Evolutionary conservation across 1,284 basidiomycete species (phyloP), one percentile per base, ranked within the genome.

Genomic region (Coriolopsis trogii): DNA sequence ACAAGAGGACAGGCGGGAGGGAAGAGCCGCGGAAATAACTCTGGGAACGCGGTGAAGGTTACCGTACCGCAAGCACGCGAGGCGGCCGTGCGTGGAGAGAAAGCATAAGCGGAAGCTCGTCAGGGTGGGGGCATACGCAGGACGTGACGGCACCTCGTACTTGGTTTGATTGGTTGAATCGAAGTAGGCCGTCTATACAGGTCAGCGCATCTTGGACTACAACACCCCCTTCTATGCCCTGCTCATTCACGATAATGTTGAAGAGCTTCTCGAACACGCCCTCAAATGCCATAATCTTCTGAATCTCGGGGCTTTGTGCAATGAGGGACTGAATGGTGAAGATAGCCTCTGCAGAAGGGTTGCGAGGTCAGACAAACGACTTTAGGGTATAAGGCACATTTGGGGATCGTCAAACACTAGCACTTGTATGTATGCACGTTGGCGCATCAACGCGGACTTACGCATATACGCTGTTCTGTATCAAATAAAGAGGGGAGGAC

Each of bases 241-340:
- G 92, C 71, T 98, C 96, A 53, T 84, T 80, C 6, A 84, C 80
- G 55, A 98, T 82, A 41, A 94, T 94, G 53, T 89, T 88, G 72
- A 99, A 94, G 26, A 98, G 80, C 67, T 91, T 93, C 73, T 99
- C 96, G 66, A 99, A 98, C 0, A 91, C 92, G 25, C 97, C 95
- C 62, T 96, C 95, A 66, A 99, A 99, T 0, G 95, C 95, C 36
- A 98, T 84, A 20, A 98, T 87, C 73, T 98, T 99, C 68, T 98
- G 96, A 42, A 99, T 91, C 67, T 98, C 95, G 28, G 93, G 84
- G 63, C 91, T 98, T 60, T 93, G 89, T 1, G 85, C 83, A 36
- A 91, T 85, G 33, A 99, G 77, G 4, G 85, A 78, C 49, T 96
- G 91, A 28, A 96, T 78, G 67, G 96, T 83, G 12, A 88, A 79